Evolutionary conservation across 495 filamentous ascomycete genomes (phyloP), one percentile per base, ranked within the genome.

Genomic region (Rusavskia elegans): DNA sequence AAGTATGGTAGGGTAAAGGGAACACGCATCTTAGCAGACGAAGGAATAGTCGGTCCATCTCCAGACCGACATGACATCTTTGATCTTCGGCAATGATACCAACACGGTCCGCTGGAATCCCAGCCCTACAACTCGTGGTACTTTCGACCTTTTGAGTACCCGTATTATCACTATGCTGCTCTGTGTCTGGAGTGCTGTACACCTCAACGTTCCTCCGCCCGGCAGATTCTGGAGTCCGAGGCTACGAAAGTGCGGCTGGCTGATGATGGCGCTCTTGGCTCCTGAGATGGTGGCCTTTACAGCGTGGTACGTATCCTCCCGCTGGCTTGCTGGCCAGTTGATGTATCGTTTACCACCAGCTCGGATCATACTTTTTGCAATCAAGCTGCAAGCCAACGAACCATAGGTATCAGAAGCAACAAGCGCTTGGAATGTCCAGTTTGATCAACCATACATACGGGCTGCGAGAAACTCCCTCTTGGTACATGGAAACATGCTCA

Each of bases 171-270:
- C 67, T 1, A 51, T 70, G 9, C 30, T 52, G 2, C 50, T 72
- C 7, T 72, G 71, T 49, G 55, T 72, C 21, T 73, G 68, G 64
- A 68, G 66, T 10, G 64, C 69, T 7, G 55, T 74, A 2, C 71
- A 74, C 49, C 54, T 69, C 5, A 65, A 74, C 52, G 54, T 72
- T 14, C 57, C 65, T 27, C 45, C 48, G 4, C 19, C 14, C 13
- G 45, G 50, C 48, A 35, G 4, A 23, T 42, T 25, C 1, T 45
- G 44, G 51, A 21, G 16, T 10, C 59, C 58, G 37, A 54, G 1
- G 17, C 35, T 48, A 25, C 53, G 55, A 19, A 66, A 65, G 48
- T 2, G 59, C 6, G 37, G 30, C 41, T 69, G 63, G 63, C 51
- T 70, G 1, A 1, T 63, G 0, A 50, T 66, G 21, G 64, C 57